A percentile compares a stretch with the other conserved stretches of the same genome.
These are phyloP conservation scores for Nadsonia commutata DNA, from an alignment of 1,139 yeast genomes.

Conservation along the genomic window DNA sequence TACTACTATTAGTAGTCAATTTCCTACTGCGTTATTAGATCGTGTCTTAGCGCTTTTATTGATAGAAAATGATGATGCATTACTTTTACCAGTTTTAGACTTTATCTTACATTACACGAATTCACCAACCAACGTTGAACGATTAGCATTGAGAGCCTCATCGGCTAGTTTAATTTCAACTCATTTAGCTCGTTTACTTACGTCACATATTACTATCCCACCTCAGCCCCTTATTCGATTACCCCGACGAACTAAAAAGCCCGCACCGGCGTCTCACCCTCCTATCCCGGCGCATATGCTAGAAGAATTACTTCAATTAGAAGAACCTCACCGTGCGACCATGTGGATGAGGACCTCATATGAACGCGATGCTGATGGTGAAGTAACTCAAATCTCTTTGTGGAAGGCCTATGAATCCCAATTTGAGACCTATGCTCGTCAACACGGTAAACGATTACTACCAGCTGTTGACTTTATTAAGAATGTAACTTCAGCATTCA, in stretches of 20 bases:
- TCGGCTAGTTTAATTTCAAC: constrained; percentile 35
- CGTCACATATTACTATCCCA: constrained; percentile 31
- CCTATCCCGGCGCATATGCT: constrained; percentile 44
- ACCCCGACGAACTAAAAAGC: constrained; percentile 17
- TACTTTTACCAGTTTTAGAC: constrained; percentile 50
- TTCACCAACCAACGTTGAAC: constrained; percentile 33
- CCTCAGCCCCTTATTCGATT: constrained; percentile 1
- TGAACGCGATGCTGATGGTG: constrained; percentile 61
- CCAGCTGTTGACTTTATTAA: constrained; percentile 96
- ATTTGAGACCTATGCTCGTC: constrained; percentile 39
- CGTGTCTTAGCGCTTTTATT: constrained; percentile 33
- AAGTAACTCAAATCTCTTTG: constrained; percentile 85
- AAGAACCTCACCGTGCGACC: constrained; percentile 87
- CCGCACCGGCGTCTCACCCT: constrained; percentile 50
- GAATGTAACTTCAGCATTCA: constrained; percentile 81
- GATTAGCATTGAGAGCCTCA: constrained; percentile 18
- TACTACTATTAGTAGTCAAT: constrained; percentile 23
- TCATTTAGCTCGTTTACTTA: constrained; percentile 43
- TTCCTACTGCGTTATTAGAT: constrained; percentile 8
- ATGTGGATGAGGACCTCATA: constrained; percentile 91
- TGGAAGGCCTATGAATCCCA: constrained; percentile 93
- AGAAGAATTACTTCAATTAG: constrained; percentile 43
- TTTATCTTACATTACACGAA: constrained; percentile 42
- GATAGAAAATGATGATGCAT: constrained; percentile 40
- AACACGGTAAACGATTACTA: constrained; percentile 43